Base-by-base conservation (phyloP, 352 stramenopile species). In the Globisporangium acanthophoron region DNA sequence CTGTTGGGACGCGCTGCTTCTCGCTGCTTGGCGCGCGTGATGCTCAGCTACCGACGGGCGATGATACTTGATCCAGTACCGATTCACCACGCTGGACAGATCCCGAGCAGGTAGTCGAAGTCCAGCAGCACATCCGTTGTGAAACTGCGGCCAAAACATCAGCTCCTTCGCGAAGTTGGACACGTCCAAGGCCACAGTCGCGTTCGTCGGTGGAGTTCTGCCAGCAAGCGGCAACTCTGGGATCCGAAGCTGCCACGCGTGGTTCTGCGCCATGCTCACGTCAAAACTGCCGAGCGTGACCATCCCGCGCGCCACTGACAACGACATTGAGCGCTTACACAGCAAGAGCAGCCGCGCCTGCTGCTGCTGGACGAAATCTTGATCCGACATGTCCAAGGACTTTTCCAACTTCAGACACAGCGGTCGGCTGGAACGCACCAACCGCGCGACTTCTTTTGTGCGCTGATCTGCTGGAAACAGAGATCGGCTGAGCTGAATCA, bases 61-160 rank as follows among this genome's bases (percentile, higher is more conserved):
- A 72, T 99, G 98, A 66, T 98, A 99, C 49, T 98, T 95, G 59
- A 99, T 98, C 97, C 97, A 99, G 45, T 97, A 98, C 16, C 96
- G 80, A 47, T 94, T 98, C 18, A 99, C 92, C 16, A 90, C 78
- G 21, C 67, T 74, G 27, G 77, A 85, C n/a, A 89, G 58, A 66
- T 91, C 78, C 21, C 70, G 65, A 0, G 67, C 65, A 51, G 82
- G 73, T 13, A 99, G 76, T 5, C 93, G 78, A 24, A 99, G 76
- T 5, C 91, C 96, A n/a, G 94, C 96, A 5, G 96, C 96, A 40
- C 97, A 97, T 24, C 96, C 97, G 66, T 99, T 99, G 70, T 99
- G 96, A 73, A 99, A 99, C 63, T 99, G 92, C 27, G 96, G 94
- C 97, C 97, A 99, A 56, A 97, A 78, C 8, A 85, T 96, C 48